Evolutionary conservation across 495 filamentous ascomycete species (phyloP).

Genomic region (Penicillium pulvis): DNA sequence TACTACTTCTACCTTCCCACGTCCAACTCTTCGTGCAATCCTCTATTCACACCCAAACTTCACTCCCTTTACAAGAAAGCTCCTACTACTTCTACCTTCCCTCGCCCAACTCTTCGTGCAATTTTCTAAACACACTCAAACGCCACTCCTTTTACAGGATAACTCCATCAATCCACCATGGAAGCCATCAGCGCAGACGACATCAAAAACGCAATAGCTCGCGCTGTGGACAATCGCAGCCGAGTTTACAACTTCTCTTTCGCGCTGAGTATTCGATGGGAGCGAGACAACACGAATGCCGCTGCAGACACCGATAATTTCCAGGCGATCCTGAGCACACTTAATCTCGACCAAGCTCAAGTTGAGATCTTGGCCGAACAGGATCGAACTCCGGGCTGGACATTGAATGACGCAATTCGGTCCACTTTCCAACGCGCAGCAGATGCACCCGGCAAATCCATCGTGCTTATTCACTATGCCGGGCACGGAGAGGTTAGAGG

Average conservation of each 20-base stretch:
- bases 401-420: slow-evolving; percentile 11
- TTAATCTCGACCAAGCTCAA: slow-evolving; percentile 13
- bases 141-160: slow-evolving; percentile 5
- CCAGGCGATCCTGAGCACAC: slow-evolving; percentile 17
- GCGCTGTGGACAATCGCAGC: slow-evolving; percentile 13
- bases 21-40: slow-evolving; percentile 6
- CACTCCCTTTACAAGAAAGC: slow-evolving; percentile 2
- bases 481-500: slow-evolving; percentile 14
- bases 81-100: slow-evolving; percentile 6
- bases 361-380: slow-evolving; percentile 10
- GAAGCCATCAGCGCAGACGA: slow-evolving; percentile 8
- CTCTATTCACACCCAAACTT: slow-evolving; percentile 5
- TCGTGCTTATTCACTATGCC: slow-evolving; percentile 18
- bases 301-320: slow-evolving; percentile 10
- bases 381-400: slow-evolving; percentile 14
- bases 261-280: slow-evolving; percentile 14
- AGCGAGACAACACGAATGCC: slow-evolving; percentile 15
- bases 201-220: slow-evolving; percentile 7
- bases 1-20: slow-evolving; percentile 1
- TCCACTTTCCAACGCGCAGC: slow-evolving; percentile 7
- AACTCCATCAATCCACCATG: slow-evolving; percentile 6
- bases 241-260: slow-evolving; percentile 11
- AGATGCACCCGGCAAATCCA: slow-evolving; percentile 11
- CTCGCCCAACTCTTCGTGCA: slow-evolving; percentile 7
- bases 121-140: slow-evolving; percentile 8